Evolutionary conservation across 371 early-diverging fungal species (phyloP), one percentile per base, ranked within the genome.

Genomic region (Mortierella sp.): DNA sequence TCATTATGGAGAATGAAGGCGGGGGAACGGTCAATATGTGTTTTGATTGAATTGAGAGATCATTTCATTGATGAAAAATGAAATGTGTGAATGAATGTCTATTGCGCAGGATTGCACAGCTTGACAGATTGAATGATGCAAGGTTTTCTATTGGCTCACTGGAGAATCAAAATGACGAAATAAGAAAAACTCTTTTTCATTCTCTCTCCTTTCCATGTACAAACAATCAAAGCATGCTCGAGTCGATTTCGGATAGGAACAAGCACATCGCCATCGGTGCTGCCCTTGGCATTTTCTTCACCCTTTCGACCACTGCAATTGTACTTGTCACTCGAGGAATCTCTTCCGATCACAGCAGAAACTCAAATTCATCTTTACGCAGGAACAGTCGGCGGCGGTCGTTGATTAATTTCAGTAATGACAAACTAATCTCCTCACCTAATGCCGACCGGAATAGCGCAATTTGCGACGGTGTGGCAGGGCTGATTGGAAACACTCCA

Each of bases 401-500:
- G 28, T 65, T 68, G 39, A 75, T 71, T 49, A 64, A 55, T 18
- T 55, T 55, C 55, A 55, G 18, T 12, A 55, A 64, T 22, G 72
- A 63, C 60, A 70, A 59, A 18, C 49, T 63, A 32, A 78, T 78
- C 59, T 49, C 66, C 9, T 37, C 66, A 24, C 73, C 73, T 18
- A 77, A 72, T 14, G 40, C 68, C 43, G 57, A 65, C 3, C 52
- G 64, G 26, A 54, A 54, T n/a, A 54, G 32, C 16, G 83, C 73
- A 18, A 87, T 90, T 66, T 88, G 88, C 24, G 88, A 91, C 37
- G 94, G 95, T 3, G 91, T 95, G 0, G 90, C 88, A 45, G 94
- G 91, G 3, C 84, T 96, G 24, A 93, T 96, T 58, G 96, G 97
- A 5, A 93, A 96, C 83, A 97, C 98, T 2, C 97, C 96, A 20